Evolutionary conservation across 2,329 filamentous ascomycete species (phyloP).

Genomic region (Graphilbum fragrans): DNA sequence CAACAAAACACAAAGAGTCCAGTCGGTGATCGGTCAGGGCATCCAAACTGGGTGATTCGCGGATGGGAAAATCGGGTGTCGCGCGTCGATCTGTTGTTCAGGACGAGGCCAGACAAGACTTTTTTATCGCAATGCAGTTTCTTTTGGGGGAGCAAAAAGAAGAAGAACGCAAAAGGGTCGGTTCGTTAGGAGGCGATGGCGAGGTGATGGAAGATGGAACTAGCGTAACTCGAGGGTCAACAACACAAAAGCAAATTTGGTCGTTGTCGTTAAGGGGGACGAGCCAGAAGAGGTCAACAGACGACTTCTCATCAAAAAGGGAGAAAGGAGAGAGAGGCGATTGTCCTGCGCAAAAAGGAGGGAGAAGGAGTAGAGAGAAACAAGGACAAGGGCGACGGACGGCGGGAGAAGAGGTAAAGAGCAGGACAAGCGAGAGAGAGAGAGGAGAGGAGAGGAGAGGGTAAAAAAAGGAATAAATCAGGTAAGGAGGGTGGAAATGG

Average conservation of each 20-base stretch:
- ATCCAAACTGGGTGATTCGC: no score
- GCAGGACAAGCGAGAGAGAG: not conserved
- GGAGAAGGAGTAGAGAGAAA: not conserved
- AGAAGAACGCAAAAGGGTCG: not conserved
- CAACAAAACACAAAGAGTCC: no score
- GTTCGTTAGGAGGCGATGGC: not conserved
- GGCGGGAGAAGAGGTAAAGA: not conserved
- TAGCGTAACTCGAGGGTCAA: constrained; percentile 6
- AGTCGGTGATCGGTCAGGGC: no score
- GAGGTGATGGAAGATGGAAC: not conserved
- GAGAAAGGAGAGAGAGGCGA: constrained; percentile 3
- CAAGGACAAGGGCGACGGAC: not conserved
- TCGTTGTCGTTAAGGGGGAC: constrained; percentile 12
- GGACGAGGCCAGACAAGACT: no score
- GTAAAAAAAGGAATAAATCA: not conserved
- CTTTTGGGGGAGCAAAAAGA: no score
- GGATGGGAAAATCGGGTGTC: no score
- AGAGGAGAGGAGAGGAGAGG: not conserved
- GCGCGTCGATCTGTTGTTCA: no score
- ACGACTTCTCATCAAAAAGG: not conserved
- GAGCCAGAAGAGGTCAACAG: not conserved
- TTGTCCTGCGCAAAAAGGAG: no score
- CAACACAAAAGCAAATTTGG: constrained; percentile 28
- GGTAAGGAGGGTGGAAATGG: constrained; percentile 1
- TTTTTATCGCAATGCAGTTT: no score